These are phyloP conservation scores for Hydnum rufescens DNA, from an alignment of 768 basidiomycete species.

Conservation along the genomic window DNA sequence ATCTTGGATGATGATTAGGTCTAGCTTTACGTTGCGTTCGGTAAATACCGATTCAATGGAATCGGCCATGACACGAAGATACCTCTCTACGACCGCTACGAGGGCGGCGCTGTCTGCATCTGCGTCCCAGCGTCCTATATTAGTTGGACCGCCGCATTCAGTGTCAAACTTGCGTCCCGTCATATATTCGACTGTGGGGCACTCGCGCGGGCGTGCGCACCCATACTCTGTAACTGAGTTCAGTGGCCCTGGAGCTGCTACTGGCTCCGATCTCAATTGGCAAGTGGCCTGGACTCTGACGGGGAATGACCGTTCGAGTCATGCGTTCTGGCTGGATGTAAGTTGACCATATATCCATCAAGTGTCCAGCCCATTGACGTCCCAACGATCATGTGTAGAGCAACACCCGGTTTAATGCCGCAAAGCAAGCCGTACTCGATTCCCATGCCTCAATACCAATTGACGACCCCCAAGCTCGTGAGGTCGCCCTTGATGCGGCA, in stretches of 20 bases:
- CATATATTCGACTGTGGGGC: constrained; percentile 53
- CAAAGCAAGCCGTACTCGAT: constrained; percentile 36
- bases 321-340: constrained; percentile 67
- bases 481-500: constrained; percentile 25
- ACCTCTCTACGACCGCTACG: too few species aligned
- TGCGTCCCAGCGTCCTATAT: constrained; percentile 12
- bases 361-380: neutral
- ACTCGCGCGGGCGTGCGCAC: constrained; percentile 20
- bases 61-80: too few species aligned
- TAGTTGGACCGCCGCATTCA: constrained; percentile 56
- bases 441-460: constrained; percentile 28
- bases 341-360: constrained; percentile 16
- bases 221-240: constrained; percentile 72
- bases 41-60: too few species aligned
- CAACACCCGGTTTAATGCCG: constrained; percentile 61
- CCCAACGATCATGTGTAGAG: constrained; percentile 26
- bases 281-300: constrained; percentile 48
- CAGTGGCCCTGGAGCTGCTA: constrained; percentile 7
- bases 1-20: constrained; percentile 18
- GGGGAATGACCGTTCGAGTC: constrained; percentile 52
- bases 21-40: too few species aligned
- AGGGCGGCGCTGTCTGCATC: neutral
- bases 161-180: constrained; percentile 63
- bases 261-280: constrained; percentile 19
- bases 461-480: constrained; percentile 25